Base-by-base conservation (phyloP, 2,329 filamentous ascomycete genomes). In the Trichocomaceae sp. region DNA sequence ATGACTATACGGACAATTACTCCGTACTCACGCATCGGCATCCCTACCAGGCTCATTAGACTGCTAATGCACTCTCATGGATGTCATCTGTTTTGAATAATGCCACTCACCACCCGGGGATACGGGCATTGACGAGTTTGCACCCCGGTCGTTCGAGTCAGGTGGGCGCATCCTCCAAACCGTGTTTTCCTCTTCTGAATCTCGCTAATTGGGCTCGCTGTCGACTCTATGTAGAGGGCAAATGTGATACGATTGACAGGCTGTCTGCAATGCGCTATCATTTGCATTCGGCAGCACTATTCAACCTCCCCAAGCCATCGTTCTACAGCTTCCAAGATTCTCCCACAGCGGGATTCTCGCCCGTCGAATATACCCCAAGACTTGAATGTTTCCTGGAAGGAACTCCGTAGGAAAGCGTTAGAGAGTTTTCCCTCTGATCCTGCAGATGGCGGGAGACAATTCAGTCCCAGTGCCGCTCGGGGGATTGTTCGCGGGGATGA, bases 81-180 rank as follows among this genome's bases (percentile, higher is more conserved):
- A 72, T 72, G 70, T 72, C 70, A 72, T 70, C 66, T 59, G 69
- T 64, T 62, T 64, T 67, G 58, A 70, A 66, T 66, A 64, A 71
- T 71, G 68, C 62, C 58, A 64, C 66, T 59, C 64, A 64, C 63
- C 65, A 65, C 65, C 68, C 63, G 65, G 64, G 68, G 65, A 62
- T 66, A 60, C 60, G 62, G 58, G 68, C 67, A 65, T 60, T 69
- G 60, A 70, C 64, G 65, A 61, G 66, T 60, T 62, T 64, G 60
- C 64, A 65, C 50, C 60, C 63, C 3, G 51, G 57, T 20, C 47
- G 41, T 20, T 46, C 35, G n/a, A 33, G 48, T 50, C 66, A 66
- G 65, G 65, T 68, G 39, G 49, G 61, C n/a, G 13, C 41, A 17
- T 22, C 42, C 22, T n/a, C 22, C 5, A 10, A 22, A n/a, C 17